Evolutionary conservation across 2,329 filamentous ascomycete species (phyloP).

Genomic region (Aspergillus puulaauensis): DNA sequence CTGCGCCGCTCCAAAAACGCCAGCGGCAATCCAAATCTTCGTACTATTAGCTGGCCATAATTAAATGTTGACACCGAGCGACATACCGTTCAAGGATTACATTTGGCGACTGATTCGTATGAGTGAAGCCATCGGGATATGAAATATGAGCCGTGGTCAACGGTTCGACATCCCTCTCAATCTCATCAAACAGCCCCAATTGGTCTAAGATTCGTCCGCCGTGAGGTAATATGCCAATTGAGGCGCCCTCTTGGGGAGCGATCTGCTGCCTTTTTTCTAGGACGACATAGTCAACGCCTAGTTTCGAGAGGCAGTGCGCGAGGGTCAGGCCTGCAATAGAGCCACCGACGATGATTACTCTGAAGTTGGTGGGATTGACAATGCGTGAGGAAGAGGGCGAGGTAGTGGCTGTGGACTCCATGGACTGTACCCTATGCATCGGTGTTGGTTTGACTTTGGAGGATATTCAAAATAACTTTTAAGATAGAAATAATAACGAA

Average conservation of each 20-base stretch:
- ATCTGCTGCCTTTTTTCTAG: conserved; percentile 24
- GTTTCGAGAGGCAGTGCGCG: conserved; percentile 32
- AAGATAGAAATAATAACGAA: too few relatives aligned
- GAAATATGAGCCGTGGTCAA: conserved; percentile 5
- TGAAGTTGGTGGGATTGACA: not conserved
- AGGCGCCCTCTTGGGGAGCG: conserved; percentile 10
- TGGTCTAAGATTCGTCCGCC: conserved; percentile 16
- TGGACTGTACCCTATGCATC: too few relatives aligned
- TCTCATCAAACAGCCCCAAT: conserved; percentile 7
- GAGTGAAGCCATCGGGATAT: conserved; percentile 5
- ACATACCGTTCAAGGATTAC: conserved; percentile 7
- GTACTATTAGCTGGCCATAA: too few relatives aligned
- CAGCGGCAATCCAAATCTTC: conserved; percentile 13
- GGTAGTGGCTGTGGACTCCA: too few relatives aligned
- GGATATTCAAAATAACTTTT: too few relatives aligned
- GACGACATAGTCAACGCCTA: conserved; percentile 41
- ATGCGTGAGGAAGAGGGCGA: too few relatives aligned
- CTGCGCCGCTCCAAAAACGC: conserved; percentile 16
- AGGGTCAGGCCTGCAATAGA: conserved; percentile 49
- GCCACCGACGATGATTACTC: conserved; percentile 50
- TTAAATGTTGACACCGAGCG: too few relatives aligned
- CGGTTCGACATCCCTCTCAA: conserved; percentile 14
- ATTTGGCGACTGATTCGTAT: not conserved
- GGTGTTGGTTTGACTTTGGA: too few relatives aligned
- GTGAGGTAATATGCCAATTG: conserved; percentile 11